Evolutionary conservation across 2,329 filamentous ascomycete genomes (phyloP).

Genomic region (Madurella mycetomatis): DNA sequence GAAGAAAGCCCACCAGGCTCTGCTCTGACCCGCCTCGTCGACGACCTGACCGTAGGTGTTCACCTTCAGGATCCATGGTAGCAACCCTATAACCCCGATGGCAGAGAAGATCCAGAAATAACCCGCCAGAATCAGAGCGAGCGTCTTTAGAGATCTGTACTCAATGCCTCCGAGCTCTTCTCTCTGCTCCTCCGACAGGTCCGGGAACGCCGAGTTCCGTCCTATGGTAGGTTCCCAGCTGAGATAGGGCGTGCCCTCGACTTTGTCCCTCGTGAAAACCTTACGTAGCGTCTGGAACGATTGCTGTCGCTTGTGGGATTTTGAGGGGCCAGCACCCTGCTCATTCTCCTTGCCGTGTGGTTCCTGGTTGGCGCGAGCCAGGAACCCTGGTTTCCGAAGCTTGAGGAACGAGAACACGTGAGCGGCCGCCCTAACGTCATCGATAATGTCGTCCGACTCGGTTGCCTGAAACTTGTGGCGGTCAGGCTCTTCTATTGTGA

Average conservation of each 20-base stretch:
- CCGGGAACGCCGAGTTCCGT: constrained; percentile 88
- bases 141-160: constrained; percentile 83
- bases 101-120: constrained; percentile 85
- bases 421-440: constrained; percentile 40
- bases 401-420: constrained; percentile 34
- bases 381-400: constrained; percentile 9
- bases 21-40: constrained; percentile 55
- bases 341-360: constrained; percentile 36
- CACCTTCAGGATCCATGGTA: constrained; percentile 73
- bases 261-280: constrained; percentile 50
- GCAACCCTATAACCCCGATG: constrained; percentile 66
- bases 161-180: constrained; percentile 96
- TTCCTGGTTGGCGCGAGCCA: constrained; percentile 37
- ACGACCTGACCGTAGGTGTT: constrained; percentile 62
- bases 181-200: constrained; percentile 82
- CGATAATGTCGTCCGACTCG: constrained; percentile 38
- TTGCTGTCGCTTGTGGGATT: constrained; percentile 32
- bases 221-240: constrained; percentile 91
- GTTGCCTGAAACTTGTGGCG: constrained; percentile 37
- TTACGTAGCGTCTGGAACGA: constrained; percentile 58
- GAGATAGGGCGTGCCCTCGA: constrained; percentile 72
- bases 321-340: constrained; percentile 7
- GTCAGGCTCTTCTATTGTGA: constrained; percentile 64
- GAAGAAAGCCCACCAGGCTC: constrained; percentile 89
- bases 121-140: constrained; percentile 69